Conservation (phyloP, 352 stramenopile species). For the Phytophthora ohioensis region DNA sequence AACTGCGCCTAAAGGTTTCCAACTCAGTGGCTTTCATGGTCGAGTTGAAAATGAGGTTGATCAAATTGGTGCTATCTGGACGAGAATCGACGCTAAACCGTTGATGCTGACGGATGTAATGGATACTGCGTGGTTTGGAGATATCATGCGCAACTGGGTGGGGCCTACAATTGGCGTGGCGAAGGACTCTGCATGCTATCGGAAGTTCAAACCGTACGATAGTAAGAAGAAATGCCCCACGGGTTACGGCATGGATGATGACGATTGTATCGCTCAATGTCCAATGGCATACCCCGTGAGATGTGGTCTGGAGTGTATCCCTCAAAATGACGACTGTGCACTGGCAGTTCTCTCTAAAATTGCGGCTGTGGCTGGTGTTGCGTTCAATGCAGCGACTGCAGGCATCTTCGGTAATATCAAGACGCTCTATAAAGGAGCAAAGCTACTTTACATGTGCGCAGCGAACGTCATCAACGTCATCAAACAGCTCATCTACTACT, state of each 20-base stretch:
- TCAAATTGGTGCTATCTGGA: constrained; percentile 19
- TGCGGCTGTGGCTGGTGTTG: constrained; percentile 17
- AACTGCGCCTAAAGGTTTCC: constrained; percentile 15
- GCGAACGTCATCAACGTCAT: constrained; percentile 45
- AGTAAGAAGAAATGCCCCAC: constrained; percentile 19
- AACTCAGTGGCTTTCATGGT: constrained; percentile 9
- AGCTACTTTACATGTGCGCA: constrained; percentile 52
- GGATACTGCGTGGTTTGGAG: constrained; percentile 17
- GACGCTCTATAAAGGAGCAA: constrained; percentile 15
- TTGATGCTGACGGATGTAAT: constrained; percentile 18
- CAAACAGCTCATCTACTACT: constrained; percentile 51
- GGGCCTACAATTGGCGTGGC: constrained; percentile 26
- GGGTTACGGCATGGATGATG: constrained; percentile 51
- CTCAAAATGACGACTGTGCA: constrained; percentile 33
- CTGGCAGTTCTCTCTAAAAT: constrained; percentile 27
- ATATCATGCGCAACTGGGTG: constrained; percentile 28
- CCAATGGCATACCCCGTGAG: constrained; percentile 66
- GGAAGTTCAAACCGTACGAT: constrained; percentile 11
- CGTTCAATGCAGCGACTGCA: constrained; percentile 24
- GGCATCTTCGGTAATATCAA: constrained; percentile 23
- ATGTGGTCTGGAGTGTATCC: constrained; percentile 39
- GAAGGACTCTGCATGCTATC: constrained; percentile 18
- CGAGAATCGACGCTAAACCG: constrained; percentile 10
- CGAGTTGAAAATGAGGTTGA: constrained; percentile 14
- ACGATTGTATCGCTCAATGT: constrained; percentile 69